phyloP scores from a whole-genome alignment of 805 yeast genomes.

The Starmerella potacharoeniae region DNA sequence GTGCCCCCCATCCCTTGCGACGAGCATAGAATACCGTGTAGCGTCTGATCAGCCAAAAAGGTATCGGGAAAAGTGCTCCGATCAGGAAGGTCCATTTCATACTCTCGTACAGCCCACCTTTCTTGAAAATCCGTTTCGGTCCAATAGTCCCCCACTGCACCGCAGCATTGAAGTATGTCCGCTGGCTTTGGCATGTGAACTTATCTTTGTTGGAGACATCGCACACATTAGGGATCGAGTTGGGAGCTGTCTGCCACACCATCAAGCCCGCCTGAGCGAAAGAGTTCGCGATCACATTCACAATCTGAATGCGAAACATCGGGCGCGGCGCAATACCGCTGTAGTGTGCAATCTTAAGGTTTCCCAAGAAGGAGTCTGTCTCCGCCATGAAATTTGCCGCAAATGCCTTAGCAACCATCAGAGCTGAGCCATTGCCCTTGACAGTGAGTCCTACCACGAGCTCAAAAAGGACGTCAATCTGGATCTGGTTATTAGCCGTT shows the following conservation, averaged over 20 bases:
- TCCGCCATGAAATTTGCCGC: slow-evolving; percentile 53
- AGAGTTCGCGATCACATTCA: slow-evolving; percentile 24
- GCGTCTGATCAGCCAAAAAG: slow-evolving; percentile 8
- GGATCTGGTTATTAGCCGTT: slow-evolving; percentile 39
- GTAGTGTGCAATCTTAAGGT: slow-evolving; percentile 45
- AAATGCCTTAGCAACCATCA: slow-evolving; percentile 40
- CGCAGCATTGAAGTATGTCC: slow-evolving; percentile 38
- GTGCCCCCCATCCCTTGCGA: neutral
- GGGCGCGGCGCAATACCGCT: slow-evolving; percentile 49
- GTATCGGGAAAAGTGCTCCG: slow-evolving; percentile 32
- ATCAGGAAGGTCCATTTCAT: slow-evolving; percentile 52
- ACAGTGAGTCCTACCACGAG: slow-evolving; percentile 46
- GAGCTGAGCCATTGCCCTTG: slow-evolving; percentile 46
- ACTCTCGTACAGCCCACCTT: slow-evolving; percentile 41
- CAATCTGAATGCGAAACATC: slow-evolving; percentile 38
- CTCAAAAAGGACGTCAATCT: slow-evolving; percentile 39
- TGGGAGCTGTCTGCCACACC: slow-evolving; percentile 28
- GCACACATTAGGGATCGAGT: slow-evolving; percentile 31
- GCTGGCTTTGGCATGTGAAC: slow-evolving; percentile 34
- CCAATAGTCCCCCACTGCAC: slow-evolving; percentile 51
- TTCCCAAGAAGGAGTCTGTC: slow-evolving; percentile 48
- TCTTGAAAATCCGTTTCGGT: slow-evolving; percentile 26
- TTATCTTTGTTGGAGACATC: slow-evolving; percentile 25
- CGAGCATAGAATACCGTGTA: slow-evolving; percentile 17
- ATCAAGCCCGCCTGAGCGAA: slow-evolving; percentile 27